These are phyloP conservation scores for Galium porrigens DNA, from an alignment of 305 asterid species.

Conservation along the genomic window DNA sequence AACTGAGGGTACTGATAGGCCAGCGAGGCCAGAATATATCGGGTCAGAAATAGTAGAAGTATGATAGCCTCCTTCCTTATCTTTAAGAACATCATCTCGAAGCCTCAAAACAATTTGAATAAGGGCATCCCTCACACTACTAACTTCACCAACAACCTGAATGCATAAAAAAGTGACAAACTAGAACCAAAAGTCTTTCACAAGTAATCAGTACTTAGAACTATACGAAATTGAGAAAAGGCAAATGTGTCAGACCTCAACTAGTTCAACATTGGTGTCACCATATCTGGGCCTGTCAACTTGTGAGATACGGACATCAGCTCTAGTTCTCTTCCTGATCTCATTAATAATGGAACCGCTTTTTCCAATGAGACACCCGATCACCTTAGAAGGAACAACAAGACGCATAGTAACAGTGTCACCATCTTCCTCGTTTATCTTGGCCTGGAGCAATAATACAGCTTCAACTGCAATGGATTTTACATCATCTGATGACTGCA, in stretches of 20 bases:
- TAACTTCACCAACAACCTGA: conserved; percentile 63
- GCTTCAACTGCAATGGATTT: conserved; percentile 93
- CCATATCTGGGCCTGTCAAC: conserved; percentile 66
- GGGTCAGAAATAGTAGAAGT: conserved; percentile 50
- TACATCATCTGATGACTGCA: conserved; percentile 66
- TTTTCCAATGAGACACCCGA: conserved; percentile 84
- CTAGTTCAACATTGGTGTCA: conserved; percentile 59
- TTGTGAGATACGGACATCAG: conserved; percentile 77
- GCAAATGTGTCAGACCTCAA: conserved; percentile 43
- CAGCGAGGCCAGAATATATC: conserved; percentile 34
- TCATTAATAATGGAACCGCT: conserved; percentile 77
- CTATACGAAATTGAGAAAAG: background rate
- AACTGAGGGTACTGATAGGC: conserved; percentile 46
- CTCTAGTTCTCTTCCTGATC: conserved; percentile 72
- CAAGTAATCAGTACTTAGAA: conserved; percentile 13
- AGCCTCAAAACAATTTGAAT: conserved; percentile 79
- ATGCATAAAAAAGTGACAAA: conserved; percentile 17
- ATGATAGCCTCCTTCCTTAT: conserved; percentile 41
- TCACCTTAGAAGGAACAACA: conserved; percentile 70
- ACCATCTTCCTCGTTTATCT: conserved; percentile 69
- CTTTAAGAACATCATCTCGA: conserved; percentile 69
- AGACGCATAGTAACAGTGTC: conserved; percentile 53
- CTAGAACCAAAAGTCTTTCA: conserved; percentile 7
- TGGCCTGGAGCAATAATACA: conserved; percentile 65
- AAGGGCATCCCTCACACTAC: conserved; percentile 74